These are phyloP conservation scores for Nicotiana tabacum DNA, from an alignment of 257 asterid genomes.

Conservation along the genomic window DNA sequence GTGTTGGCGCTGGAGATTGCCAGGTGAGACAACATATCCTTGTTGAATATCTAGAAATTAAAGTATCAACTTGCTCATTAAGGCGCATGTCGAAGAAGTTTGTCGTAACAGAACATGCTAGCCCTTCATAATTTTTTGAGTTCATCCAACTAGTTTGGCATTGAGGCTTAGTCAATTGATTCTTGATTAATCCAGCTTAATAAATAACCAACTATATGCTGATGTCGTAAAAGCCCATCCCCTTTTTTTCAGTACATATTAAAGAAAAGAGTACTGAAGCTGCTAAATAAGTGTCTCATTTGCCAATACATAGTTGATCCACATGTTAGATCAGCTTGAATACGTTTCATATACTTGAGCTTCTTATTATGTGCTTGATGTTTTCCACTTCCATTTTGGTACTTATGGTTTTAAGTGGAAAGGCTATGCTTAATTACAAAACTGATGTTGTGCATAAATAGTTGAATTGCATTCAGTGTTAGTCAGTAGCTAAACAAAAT, in stretches of 20 bases:
- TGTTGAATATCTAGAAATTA: slow-evolving; percentile 4
- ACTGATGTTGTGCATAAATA: neutral
- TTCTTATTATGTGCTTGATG: neutral
- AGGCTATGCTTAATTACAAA: neutral
- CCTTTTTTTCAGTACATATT: neutral
- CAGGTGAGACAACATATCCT: slow-evolving; percentile 50
- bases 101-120: neutral
- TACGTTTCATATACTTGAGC: neutral
- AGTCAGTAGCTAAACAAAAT: neutral
- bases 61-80: neutral
- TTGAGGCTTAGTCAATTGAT: neutral
- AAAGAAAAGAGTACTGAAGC: no score
- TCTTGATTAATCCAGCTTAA: neutral
- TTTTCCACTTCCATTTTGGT: neutral
- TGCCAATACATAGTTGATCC: neutral
- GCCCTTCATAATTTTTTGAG: neutral
- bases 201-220: neutral
- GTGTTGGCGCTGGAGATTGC: slow-evolving; percentile 99
- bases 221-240: neutral
- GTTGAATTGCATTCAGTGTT: neutral
- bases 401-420: neutral
- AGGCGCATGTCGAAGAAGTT: neutral
- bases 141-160: slow-evolving; percentile 9
- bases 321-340: neutral
- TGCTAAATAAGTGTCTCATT: neutral